phyloP scores from a whole-genome alignment of 1,284 basidiomycete genomes.

The Porodaedalea pini region DNA sequence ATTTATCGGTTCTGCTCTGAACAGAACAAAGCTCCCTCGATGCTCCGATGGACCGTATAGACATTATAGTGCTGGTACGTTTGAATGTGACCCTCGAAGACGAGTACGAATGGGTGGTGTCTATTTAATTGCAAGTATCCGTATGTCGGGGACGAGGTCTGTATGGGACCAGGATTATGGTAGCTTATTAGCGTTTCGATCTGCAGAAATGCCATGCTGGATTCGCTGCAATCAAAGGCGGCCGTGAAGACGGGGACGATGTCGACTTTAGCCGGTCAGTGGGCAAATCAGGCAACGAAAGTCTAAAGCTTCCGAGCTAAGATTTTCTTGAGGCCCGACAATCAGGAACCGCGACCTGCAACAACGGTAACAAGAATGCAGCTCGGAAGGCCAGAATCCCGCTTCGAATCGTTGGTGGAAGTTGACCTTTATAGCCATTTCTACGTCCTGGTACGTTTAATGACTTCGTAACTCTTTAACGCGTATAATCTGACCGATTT shows the following conservation, averaged over 20 bases:
- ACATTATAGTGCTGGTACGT: no score
- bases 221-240: neutral
- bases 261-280: neutral
- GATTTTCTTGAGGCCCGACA: neutral
- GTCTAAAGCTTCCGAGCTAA: conserved; percentile 2
- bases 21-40: no score
- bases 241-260: no score
- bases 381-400: neutral
- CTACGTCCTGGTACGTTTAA: neutral
- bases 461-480: no score
- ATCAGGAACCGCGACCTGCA: neutral
- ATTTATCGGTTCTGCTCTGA: no score
- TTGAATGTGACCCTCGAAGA: neutral
- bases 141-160: neutral
- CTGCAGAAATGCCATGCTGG: neutral
- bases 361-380: neutral
- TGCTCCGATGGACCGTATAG: no score
- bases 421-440: neutral
- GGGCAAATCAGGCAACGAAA: neutral
- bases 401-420: neutral
- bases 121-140: neutral
- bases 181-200: neutral
- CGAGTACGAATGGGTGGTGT: neutral
- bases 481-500: no score
- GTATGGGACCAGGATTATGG: neutral